Conservation (phyloP, 306 rosid species). For the Cicer pinnatifidum region DNA sequence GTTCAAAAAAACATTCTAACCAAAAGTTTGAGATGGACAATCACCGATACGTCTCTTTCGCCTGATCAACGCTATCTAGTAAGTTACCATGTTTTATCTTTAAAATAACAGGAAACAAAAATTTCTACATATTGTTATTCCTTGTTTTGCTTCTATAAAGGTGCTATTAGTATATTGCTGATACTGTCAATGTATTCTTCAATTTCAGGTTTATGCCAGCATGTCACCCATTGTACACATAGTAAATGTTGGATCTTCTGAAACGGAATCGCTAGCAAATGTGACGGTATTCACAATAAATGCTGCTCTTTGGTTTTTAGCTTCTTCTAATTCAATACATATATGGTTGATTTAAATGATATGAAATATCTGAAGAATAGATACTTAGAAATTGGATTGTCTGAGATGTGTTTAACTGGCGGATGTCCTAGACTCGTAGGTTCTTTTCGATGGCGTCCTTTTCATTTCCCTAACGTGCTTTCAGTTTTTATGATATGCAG, state of each 20-base stretch:
- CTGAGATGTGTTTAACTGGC: conserved; percentile 19
- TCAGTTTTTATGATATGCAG: conserved; percentile 57
- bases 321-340: conserved; percentile 28
- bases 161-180: conserved; percentile 16
- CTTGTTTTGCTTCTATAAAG: not conserved
- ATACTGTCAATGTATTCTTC: conserved; percentile 19
- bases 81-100: conserved; percentile 45
- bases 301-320: conserved; percentile 22
- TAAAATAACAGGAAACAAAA: conserved; percentile 11
- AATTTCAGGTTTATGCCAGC: conserved; percentile 89
- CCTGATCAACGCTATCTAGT: conserved; percentile 75
- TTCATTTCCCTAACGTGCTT: conserved; percentile 35
- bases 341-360: conserved; percentile 24
- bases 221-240: conserved; percentile 89
- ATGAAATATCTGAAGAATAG: conserved; percentile 15
- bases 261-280: conserved; percentile 75
- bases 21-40: conserved; percentile 87
- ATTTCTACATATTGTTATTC: conserved; percentile 13
- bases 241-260: conserved; percentile 72
- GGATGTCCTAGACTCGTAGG: conserved; percentile 18
- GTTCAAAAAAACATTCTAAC: conserved; percentile 82
- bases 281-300: conserved; percentile 60
- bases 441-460: conserved; percentile 21
- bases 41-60: conserved; percentile 92
- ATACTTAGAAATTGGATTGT: conserved; percentile 11